Percentiles rank a stretch among this genome's conserved stretches.
Evolutionary conservation across 805 yeast genomes (phyloP).

Genomic region (Kazachstania viticola): DNA sequence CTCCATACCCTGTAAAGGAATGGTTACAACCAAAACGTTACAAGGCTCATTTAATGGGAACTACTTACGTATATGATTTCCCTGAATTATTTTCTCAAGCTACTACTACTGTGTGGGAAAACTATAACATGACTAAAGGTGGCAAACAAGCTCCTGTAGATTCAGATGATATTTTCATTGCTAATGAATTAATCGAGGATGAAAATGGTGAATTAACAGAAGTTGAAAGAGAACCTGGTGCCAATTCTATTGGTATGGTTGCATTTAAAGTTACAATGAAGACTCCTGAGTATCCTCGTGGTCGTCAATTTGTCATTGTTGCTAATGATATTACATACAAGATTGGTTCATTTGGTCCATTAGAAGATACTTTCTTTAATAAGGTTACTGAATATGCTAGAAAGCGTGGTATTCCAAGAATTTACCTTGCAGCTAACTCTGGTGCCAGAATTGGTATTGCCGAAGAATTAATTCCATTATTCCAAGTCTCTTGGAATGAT

Average conservation of each 20-base stretch:
- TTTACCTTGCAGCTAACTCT: constrained; percentile 93
- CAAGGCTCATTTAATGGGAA: constrained; percentile 96
- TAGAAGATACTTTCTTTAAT: constrained; percentile 85
- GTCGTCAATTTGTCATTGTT: constrained; percentile 84
- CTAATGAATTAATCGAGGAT: constrained; percentile 73
- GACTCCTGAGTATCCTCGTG: constrained; percentile 95
- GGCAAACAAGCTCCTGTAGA: constrained; percentile 1
- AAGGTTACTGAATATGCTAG: constrained; percentile 88
- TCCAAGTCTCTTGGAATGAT: constrained; percentile 88
- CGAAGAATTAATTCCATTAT: constrained; percentile 82
- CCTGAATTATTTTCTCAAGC: constrained; percentile 98
- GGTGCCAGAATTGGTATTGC: constrained; percentile 99
- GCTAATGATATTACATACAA: constrained; percentile 96
- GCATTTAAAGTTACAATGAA: constrained; percentile 84
- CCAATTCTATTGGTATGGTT: constrained; percentile 93
- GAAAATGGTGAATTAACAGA: constrained; percentile 74
- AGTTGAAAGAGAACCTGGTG: constrained; percentile 91
- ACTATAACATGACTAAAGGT: constrained; percentile 31
- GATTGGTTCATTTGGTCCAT: constrained; percentile 98
- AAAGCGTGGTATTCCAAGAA: constrained; percentile 84
- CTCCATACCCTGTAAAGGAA: constrained; percentile 96
- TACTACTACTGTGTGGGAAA: constrained; percentile 73
- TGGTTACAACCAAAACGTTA: constrained; percentile 97
- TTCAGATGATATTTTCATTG: constrained; percentile 59
- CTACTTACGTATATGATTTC: constrained; percentile 97